A percentile compares a stretch with the other conserved stretches of the same genome.
Conservation (phyloP, 1,139 yeast species). For the Geotrichum siamense region DNA sequence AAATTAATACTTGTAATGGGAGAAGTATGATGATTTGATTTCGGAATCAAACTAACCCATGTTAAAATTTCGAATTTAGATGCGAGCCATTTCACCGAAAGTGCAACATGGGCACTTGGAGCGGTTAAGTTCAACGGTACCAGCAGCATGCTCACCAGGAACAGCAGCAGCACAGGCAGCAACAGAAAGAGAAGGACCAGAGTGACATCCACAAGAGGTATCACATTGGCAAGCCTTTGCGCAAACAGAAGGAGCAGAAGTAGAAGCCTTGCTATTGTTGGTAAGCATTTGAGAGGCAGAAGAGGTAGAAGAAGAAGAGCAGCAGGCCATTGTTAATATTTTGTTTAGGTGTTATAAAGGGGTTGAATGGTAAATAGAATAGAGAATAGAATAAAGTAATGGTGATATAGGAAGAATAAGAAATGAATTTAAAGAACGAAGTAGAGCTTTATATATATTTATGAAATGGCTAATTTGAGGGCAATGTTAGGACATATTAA, state of each 20-base stretch:
- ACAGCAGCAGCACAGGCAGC: constrained; percentile 6
- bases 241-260: constrained; percentile 3
- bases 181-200: constrained; percentile 6
- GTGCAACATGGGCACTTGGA: constrained; percentile 15
- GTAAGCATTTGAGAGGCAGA: constrained; percentile 1
- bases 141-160: no score
- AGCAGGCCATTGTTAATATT: constrained; percentile 9
- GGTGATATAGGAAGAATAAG: background rate
- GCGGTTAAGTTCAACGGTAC: constrained; percentile 1
- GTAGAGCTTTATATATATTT: background rate
- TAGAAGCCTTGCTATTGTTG: no score
- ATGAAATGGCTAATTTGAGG: background rate
- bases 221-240: background rate
- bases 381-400: no score
- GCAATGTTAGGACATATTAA: background rate
- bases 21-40: no score
- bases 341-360: no score
- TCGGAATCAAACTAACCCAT: no score
- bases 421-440: background rate
- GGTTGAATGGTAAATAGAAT: no score
- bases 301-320: constrained; percentile 1
- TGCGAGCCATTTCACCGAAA: constrained; percentile 11
- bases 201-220: constrained; percentile 1
- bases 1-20: no score
- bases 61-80: constrained; percentile 4